phyloP scores from a whole-genome alignment of 768 basidiomycete genomes.

The Lentinula sp. region DNA sequence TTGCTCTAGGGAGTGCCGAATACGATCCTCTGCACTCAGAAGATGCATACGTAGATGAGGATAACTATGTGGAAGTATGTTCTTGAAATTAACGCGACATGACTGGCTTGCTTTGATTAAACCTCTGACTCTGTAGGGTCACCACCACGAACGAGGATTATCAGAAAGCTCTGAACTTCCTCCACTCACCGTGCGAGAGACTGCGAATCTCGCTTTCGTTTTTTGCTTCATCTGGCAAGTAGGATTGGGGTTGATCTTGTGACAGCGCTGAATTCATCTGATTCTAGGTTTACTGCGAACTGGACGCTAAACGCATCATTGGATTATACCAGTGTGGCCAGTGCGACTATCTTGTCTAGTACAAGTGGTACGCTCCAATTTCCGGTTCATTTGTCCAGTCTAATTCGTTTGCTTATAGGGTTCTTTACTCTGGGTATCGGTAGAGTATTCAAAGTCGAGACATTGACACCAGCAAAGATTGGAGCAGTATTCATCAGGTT shows the following conservation, averaged over 20 bases:
- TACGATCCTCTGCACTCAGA: constrained; percentile 22
- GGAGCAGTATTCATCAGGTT: constrained; percentile 78
- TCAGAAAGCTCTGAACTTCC: constrained; percentile 5
- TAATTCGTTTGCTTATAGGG: constrained; percentile 36
- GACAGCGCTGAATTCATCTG: not conserved
- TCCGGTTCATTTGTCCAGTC: not conserved
- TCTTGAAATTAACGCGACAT: not conserved
- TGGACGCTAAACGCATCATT: constrained; percentile 85
- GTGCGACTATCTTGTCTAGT: constrained; percentile 82
- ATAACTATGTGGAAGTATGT: not conserved
- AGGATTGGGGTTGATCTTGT: not conserved
- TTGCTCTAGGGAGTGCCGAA: constrained; percentile 9
- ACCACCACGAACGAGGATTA: constrained; percentile 5
- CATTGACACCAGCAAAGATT: constrained; percentile 64
- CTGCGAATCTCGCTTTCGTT: constrained; percentile 65
- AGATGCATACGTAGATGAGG: not conserved
- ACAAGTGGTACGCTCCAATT: constrained; percentile 66
- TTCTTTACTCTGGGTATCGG: constrained; percentile 92
- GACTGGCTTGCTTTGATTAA: not conserved
- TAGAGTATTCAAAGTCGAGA: constrained; percentile 75
- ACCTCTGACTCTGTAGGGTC: not conserved
- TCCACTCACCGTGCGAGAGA: constrained; percentile 61
- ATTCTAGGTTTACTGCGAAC: constrained; percentile 72
- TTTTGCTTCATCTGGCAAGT: constrained; percentile 80
- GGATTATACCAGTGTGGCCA: constrained; percentile 89